Conservation (phyloP, 2,329 filamentous ascomycete species). For the Ophiostoma perfectum region DNA sequence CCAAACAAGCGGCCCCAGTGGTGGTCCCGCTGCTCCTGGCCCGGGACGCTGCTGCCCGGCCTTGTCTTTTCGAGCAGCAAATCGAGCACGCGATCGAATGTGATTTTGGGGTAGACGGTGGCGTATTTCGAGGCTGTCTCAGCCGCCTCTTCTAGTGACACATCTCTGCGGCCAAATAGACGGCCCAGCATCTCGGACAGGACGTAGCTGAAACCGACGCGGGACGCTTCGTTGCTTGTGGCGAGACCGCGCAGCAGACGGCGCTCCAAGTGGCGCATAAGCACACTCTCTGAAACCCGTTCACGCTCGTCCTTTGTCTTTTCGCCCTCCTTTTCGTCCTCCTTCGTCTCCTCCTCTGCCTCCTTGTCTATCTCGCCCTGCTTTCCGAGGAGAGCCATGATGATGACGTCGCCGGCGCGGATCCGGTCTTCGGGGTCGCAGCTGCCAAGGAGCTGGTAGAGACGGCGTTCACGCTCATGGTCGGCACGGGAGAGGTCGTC, state of each 20-base stretch:
- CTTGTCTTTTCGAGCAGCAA: conserved; percentile 53
- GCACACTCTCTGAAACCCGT: conserved; percentile 46
- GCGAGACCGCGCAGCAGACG: conserved; percentile 81
- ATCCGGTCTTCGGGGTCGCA: conserved; percentile 53
- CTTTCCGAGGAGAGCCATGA: conserved; percentile 48
- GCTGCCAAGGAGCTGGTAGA: conserved; percentile 59
- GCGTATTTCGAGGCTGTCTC: conserved; percentile 28
- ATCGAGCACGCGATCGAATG: conserved; percentile 51
- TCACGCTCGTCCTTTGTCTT: background rate
- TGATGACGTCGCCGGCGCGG: conserved; percentile 53
- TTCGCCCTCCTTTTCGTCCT: background rate
- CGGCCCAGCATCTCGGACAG: conserved; percentile 74
- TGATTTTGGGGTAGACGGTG: conserved; percentile 47
- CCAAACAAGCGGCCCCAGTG: conserved; percentile 83
- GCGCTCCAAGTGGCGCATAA: conserved; percentile 56
- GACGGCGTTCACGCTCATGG: conserved; percentile 51
- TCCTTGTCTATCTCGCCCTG: background rate
- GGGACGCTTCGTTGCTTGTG: conserved; percentile 81
- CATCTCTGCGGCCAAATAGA: conserved; percentile 51
- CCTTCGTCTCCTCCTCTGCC: background rate
- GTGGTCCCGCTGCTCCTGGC: conserved; percentile 79
- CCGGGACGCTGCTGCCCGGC: conserved; percentile 48
- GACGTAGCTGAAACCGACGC: conserved; percentile 83
- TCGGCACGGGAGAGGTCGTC: conserved; percentile 45
- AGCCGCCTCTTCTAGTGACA: background rate